phyloP scores from a whole-genome alignment of 768 basidiomycete genomes.

The Postia placenta region DNA sequence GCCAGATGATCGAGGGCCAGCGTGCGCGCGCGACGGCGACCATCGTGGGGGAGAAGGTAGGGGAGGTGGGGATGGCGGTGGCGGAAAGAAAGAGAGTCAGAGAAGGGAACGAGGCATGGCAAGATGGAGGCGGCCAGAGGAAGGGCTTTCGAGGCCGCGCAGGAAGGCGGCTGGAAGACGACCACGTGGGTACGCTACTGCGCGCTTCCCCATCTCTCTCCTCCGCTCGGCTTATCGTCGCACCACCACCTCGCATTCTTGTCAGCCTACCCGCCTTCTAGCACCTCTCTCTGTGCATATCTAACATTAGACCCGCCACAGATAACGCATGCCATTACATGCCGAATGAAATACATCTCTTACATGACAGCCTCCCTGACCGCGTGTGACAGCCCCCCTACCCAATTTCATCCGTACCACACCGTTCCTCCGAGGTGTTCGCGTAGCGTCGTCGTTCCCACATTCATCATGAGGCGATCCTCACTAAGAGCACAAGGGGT shows the following conservation, averaged over 20 bases:
- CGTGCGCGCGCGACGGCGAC: constrained; percentile 2
- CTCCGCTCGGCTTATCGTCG: background rate
- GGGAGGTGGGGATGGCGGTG: constrained; percentile 20
- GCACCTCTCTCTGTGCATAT: background rate
- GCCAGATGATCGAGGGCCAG: constrained; percentile 6
- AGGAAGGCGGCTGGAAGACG: constrained; percentile 1
- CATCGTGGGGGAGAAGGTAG: constrained; percentile 17
- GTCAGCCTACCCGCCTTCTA: background rate
- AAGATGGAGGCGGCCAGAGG: background rate
- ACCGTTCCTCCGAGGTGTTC: background rate
- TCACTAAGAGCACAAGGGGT: background rate
- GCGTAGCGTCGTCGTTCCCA: background rate
- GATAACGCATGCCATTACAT: background rate
- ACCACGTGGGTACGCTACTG: background rate
- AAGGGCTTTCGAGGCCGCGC: constrained; percentile 1
- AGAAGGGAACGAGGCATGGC: background rate
- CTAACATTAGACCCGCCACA: background rate
- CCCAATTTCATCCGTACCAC: too few species aligned
- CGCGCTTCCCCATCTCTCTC: background rate
- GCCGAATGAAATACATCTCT: too few species aligned
- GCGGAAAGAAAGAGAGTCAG: constrained; percentile 24
- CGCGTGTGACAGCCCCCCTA: too few species aligned
- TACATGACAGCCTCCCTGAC: too few species aligned
- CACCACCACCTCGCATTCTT: background rate
- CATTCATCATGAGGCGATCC: background rate